Evolutionary conservation across 192 early-diverging fungal genomes (phyloP).

Genomic region (Coemansia sp.): DNA sequence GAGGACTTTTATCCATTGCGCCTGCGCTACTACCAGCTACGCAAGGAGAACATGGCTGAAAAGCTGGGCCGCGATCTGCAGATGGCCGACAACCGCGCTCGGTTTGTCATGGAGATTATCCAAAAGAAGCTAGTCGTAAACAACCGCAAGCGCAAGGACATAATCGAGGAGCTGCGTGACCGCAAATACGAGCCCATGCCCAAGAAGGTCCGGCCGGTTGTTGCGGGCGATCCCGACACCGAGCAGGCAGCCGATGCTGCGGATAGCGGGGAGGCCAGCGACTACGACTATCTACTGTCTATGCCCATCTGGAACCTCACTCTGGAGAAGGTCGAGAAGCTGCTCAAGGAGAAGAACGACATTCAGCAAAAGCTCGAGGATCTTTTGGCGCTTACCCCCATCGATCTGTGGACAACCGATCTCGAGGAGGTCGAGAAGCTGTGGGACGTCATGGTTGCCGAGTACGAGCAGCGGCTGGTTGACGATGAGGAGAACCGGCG

Average conservation of each 20-base stretch:
- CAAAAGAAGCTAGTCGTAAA: slow-evolving; percentile 74
- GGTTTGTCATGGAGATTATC: slow-evolving; percentile 91
- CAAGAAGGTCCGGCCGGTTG: slow-evolving; percentile 46
- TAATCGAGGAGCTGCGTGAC: slow-evolving; percentile 69
- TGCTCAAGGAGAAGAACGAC: slow-evolving; percentile 64
- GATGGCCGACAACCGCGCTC: slow-evolving; percentile 76
- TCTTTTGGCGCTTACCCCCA: slow-evolving; percentile 62
- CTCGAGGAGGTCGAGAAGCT: slow-evolving; percentile 77
- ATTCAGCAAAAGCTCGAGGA: slow-evolving; percentile 69
- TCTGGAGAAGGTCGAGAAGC: slow-evolving; percentile 77
- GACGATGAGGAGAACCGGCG: slow-evolving; percentile 46
- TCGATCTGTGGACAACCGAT: slow-evolving; percentile 83
- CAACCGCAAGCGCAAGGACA: slow-evolving; percentile 79
- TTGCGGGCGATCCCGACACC: slow-evolving; percentile 53
- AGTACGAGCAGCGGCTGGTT: slow-evolving; percentile 36
- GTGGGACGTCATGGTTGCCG: slow-evolving; percentile 67
- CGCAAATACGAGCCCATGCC: slow-evolving; percentile 67
- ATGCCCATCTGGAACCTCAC: slow-evolving; percentile 94
- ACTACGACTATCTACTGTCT: slow-evolving; percentile 83
- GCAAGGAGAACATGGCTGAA: slow-evolving; percentile 75
- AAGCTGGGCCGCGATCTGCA: slow-evolving; percentile 65
- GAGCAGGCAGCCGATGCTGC: slow-evolving; percentile 35
- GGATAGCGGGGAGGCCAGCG: slow-evolving; percentile 23
- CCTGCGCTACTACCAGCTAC: slow-evolving; percentile 77
- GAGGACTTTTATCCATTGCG: slow-evolving; percentile 87